Base-by-base conservation (phyloP, 495 filamentous ascomycete species). In the Penicillium arizonense region DNA sequence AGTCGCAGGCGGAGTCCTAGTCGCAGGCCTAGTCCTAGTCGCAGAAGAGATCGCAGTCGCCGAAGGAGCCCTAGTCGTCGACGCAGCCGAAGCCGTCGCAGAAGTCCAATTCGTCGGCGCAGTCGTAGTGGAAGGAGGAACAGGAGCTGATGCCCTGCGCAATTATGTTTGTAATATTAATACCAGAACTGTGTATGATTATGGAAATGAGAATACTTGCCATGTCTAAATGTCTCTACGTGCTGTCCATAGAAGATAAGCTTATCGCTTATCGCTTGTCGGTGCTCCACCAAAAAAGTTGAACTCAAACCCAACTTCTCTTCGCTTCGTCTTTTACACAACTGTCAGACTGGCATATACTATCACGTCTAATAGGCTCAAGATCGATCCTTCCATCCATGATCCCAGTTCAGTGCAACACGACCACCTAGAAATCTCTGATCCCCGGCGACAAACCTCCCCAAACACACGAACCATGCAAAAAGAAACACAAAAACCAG, bases 231-330 rank as follows among this genome's bases (percentile, higher is more conserved):
- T 30, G 28, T 30, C 4, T 30, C 28, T 30, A 30, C 9, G 9
- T 38, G 2, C 36, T 38, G 5, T 62, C 40, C 47, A 44, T 62
- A 62, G 47, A 38, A 33, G 46, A 50, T 55, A 48, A 55, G 51
- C 38, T 42, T 58, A 18, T 18, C 18, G 18, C 18, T 18, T 18
- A 55, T 55, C 47, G 33, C 38, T 51, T 58, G 55, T 58, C 56
- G 42, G 51, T 46, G 48, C 50, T 61, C 57, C 63, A 55, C 63
- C 42, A 50, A 64, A 66, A 66, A 66, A 61, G 57, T 61, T 63
- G 51, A 60, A 60, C 40, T 50, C 44, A 44, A 48, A 51, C 52
- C 55, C 32, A 36, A 48, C 42, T 60, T 58, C 43, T n/a, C 45
- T 47, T 40, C 23, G 21, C 37, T 13, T 33, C 55, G 34, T 26